phyloP scores from a whole-genome alignment of 2,329 filamentous ascomycete genomes.

The Paraphoma chrysanthemicola region DNA sequence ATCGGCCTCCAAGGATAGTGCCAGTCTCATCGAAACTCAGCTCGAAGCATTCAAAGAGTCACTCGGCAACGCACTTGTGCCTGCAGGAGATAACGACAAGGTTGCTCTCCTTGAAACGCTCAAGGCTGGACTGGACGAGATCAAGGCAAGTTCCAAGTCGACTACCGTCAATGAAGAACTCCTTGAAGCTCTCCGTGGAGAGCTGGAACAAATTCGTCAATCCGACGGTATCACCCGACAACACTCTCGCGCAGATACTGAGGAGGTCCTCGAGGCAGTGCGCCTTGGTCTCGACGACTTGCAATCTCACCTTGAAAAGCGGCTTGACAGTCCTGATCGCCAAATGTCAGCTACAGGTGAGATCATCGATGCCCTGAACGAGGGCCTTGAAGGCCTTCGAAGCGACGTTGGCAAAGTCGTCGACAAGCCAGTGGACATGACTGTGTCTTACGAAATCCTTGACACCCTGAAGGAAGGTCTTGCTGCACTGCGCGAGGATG shows the following conservation, averaged over 20 bases:
- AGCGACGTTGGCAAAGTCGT: constrained; percentile 76
- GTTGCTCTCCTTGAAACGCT: constrained; percentile 52
- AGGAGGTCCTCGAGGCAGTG: constrained; percentile 58
- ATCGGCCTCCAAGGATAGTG: constrained; percentile 49
- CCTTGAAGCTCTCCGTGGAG: constrained; percentile 59
- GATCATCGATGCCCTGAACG: constrained; percentile 67
- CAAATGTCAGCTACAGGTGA: constrained; percentile 63
- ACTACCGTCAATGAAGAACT: constrained; percentile 56
- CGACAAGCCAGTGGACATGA: constrained; percentile 82
- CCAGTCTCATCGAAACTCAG: constrained; percentile 53
- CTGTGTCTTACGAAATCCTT: constrained; percentile 86
- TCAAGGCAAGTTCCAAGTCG: constrained; percentile 38
- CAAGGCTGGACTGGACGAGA: constrained; percentile 46
- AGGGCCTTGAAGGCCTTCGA: constrained; percentile 77
- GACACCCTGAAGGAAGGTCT: constrained; percentile 87
- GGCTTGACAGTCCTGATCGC: constrained; percentile 62
- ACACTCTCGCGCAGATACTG: constrained; percentile 52
- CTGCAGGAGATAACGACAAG: constrained; percentile 44
- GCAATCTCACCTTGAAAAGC: constrained; percentile 57
- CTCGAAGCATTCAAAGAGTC: constrained; percentile 53
- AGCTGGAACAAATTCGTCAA: constrained; percentile 56
- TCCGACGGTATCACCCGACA: constrained; percentile 50
- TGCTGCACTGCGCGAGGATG: constrained; percentile 75
- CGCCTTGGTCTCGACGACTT: constrained; percentile 59
- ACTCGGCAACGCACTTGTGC: constrained; percentile 51